Evolutionary conservation across 202 grass and related monocot species (phyloP), one percentile per base, ranked within the genome.

Genomic region (Panicum virgatum): DNA sequence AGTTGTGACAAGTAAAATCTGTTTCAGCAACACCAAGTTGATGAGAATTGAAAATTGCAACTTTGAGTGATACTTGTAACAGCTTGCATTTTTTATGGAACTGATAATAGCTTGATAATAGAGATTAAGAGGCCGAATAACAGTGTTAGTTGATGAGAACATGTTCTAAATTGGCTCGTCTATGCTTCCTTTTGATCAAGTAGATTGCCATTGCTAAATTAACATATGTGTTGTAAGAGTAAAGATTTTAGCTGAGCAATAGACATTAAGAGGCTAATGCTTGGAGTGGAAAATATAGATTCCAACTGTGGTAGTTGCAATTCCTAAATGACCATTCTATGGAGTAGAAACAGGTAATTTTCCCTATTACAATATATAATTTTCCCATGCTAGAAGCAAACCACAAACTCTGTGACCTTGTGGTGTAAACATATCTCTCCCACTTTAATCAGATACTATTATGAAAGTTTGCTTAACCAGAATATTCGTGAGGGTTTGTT

Each of bases 381-480:
- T 65, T 37, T 84, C 0, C 38, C 30, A 85, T 64, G 13, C 0
- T 12, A 37, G 54, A 22, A 63, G 3, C 45, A 74, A 30, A 63
- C 12, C 27, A 36, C 30, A 54, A 50, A 83, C n/a, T 42, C 74
- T 29, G 1, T 58, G n/a, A 12, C 19, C 29, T 72, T 72, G 39
- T 23, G 26, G 12, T 69, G 39, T 38, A 84, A 75, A 15, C 47
- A 66, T 16, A 52, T 12, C 20, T 69, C 14, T 12, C 51, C 12
- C 0, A 11, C 25, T 45, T 40, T 59, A 80, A 5, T 45, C 16
- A 11, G 75, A 27, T 77, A 44, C 9, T 54, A 14, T 75, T 45
- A 54, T 53, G 19, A 57, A 67, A 61, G 40, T 60, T 77, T 84
- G 11, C 48, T 69, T 77, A 69, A 61, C 61, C 20, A 48, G 5